Evolutionary conservation across 2,329 filamentous ascomycete genomes (phyloP).

Genomic region (Phoma sp.): DNA sequence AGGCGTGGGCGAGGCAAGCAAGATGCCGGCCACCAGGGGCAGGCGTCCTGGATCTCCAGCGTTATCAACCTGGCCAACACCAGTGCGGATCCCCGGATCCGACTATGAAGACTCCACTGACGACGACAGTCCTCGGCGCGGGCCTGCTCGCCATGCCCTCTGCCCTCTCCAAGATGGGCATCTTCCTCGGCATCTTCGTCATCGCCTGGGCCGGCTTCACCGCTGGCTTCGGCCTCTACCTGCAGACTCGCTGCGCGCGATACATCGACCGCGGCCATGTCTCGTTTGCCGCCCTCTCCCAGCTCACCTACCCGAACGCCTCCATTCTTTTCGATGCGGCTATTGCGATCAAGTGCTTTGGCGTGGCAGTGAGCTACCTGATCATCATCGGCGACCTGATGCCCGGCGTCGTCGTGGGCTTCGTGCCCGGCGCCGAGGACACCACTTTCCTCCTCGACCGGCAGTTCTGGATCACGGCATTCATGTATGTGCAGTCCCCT

Average conservation of each 20-base stretch:
- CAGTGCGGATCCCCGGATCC: constrained; percentile 64
- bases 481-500: constrained; percentile 70
- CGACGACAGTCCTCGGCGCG: constrained; percentile 80
- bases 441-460: constrained; percentile 83
- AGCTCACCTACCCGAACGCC: constrained; percentile 95
- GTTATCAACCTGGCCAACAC: constrained; percentile 97
- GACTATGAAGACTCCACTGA: constrained; percentile 19
- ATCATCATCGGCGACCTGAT: constrained; percentile 99
- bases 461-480: constrained; percentile 97
- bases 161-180: constrained; percentile 94
- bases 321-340: constrained; percentile 94
- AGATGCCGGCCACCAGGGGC: constrained; percentile 71
- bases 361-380: constrained; percentile 94
- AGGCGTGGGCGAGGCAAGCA: constrained; percentile 71
- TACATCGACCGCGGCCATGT: constrained; percentile 89
- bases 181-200: constrained; percentile 80
- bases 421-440: constrained; percentile 69
- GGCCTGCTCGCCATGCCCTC: constrained; percentile 96
- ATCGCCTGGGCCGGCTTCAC: constrained; percentile 92
- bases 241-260: constrained; percentile 89
- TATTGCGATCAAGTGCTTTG: constrained; percentile 97
- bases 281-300: constrained; percentile 96
- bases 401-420: constrained; percentile 89
- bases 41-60: constrained; percentile 88
- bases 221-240: constrained; percentile 90